Base-by-base conservation (phyloP, 768 basidiomycete species). In the Xanthoconium stramineum region DNA sequence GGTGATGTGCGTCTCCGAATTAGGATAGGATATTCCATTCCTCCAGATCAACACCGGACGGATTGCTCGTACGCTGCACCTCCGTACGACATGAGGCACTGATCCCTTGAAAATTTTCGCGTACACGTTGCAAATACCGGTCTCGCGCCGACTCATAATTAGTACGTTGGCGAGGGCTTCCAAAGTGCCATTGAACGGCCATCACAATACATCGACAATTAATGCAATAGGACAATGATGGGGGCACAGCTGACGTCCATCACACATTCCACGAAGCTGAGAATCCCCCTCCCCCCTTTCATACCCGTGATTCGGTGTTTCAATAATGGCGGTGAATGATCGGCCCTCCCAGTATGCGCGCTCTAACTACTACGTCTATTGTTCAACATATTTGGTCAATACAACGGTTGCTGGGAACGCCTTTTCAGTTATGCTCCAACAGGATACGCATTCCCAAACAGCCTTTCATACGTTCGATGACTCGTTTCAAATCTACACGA, bases 211-310 rank as follows among this genome's bases (percentile, higher is more conserved):
- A 32, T 32, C 51, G 30, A 20, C 19, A 9, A 44, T 52, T 9
- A 36, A 15, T 51, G 45, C 43, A 45, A 36, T 29, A 32, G 29
- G n/a, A 44, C 15, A 39, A 42, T 44, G n/a, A 37, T 36, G 11
- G 24, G 33, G 20, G 38, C 42, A 10, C 46, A 29, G 39, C 40
- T 35, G 59, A 60, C 62, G 32, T 19, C 10, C 15, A 50, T 47
- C 36, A 30, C 17, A 47, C 55, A 63, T 65, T 57, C 58, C 55
- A 46, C 52, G 52, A 58, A 65, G 47, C 24, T 24, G 43, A 30
- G 48, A 53, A 53, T 47, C 46, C 51, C 36, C 39, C 42, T 24
- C 24, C 24, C 24, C 24, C 24, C 24, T 24, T 14, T 37, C 52
- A 43, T 45, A 20, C 33, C 42, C 14, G 48, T 37, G 52, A 60